phyloP scores from a whole-genome alignment of 2,329 filamentous ascomycete genomes.

The Trichoderma brevicompactum region DNA sequence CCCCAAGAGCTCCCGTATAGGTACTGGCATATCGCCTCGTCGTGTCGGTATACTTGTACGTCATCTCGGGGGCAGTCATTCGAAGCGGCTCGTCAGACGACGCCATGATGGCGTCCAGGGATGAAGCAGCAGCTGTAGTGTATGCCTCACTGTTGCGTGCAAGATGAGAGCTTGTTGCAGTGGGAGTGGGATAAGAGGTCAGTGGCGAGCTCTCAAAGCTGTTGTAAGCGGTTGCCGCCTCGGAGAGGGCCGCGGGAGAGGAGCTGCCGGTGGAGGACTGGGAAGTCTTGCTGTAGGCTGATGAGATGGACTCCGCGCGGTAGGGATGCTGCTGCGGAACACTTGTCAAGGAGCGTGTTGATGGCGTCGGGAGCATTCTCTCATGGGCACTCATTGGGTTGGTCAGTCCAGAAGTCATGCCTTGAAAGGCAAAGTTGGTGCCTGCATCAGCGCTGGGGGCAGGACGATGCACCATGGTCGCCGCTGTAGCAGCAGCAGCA shows the following conservation, averaged over 20 bases:
- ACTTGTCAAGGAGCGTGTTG: constrained; percentile 32
- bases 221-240: constrained; percentile 23
- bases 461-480: constrained; percentile 29
- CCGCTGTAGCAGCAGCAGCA: constrained; percentile 23
- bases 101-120: constrained; percentile 28
- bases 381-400: constrained; percentile 31
- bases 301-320: constrained; percentile 37
- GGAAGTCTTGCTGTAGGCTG: constrained; percentile 33
- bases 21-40: constrained; percentile 30
- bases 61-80: constrained; percentile 35
- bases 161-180: constrained; percentile 3
- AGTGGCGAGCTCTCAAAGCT: constrained; percentile 28
- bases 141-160: constrained; percentile 29
- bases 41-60: constrained; percentile 42
- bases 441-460: constrained; percentile 30
- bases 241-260: constrained; percentile 25
- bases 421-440: constrained; percentile 33
- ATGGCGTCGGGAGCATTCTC: constrained; percentile 33
- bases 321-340: constrained; percentile 33
- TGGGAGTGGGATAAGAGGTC: constrained; percentile 22
- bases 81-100: constrained; percentile 31
- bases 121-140: constrained; percentile 26
- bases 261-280: constrained; percentile 24
- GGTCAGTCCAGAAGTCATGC: constrained; percentile 27
- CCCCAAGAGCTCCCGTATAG: constrained; percentile 9